Conservation (phyloP, 164 flowering plant genomes). For the Protea cynaroides region DNA sequence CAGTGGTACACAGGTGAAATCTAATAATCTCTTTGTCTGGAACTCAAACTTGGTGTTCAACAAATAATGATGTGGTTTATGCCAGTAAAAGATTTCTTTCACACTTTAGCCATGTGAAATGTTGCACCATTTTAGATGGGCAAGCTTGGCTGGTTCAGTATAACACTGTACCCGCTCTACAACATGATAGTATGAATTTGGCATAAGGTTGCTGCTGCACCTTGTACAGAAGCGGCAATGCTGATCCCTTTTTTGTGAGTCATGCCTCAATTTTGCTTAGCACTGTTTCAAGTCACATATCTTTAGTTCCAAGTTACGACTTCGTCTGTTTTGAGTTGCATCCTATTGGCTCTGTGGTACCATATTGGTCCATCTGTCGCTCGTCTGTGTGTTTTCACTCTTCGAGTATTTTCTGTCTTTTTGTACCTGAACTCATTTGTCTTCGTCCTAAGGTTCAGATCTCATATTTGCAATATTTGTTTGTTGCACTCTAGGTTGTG, state of each 20-base stretch:
- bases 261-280: no score
- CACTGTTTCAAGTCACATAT: no score
- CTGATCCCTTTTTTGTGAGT: no score
- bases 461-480: background rate
- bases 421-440: background rate
- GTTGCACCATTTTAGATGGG: background rate
- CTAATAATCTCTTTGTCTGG: background rate
- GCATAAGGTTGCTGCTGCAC: no score
- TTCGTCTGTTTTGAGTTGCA: no score
- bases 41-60: background rate
- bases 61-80: background rate
- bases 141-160: no score
- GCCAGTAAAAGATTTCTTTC: background rate
- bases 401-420: background rate
- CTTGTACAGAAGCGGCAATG: no score
- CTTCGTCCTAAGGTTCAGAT: background rate
- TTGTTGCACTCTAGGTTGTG: slow-evolving; percentile 46
- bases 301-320: no score
- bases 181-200: no score
- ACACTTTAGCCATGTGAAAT: background rate
- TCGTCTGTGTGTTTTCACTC: background rate
- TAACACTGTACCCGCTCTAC: no score
- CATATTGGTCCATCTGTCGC: no score
- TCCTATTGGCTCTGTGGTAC: no score
- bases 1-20: slow-evolving; percentile 76